Base-by-base conservation (phyloP, 768 basidiomycete genomes). In the Pholiota conissans region DNA sequence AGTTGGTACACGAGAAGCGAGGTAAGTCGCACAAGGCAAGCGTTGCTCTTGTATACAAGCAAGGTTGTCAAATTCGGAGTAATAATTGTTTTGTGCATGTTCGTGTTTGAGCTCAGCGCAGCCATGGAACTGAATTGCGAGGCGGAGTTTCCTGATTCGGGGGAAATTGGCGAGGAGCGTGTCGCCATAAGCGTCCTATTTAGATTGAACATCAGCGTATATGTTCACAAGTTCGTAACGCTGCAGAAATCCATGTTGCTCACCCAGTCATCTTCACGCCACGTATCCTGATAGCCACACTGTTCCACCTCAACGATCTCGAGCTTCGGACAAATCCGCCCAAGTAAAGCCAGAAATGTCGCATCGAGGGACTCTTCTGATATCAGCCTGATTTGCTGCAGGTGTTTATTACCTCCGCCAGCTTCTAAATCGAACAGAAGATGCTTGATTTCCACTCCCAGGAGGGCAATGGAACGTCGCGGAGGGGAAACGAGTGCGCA, bases 251-350 rank as follows among this genome's bases (percentile, higher is more conserved):
- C 24, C 13, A 20, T 4, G 40, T 28, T 42, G 67, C 73, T 61
- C 52, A 77, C 77, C 77, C 77, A 78, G 40, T 74, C 69, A 47
- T 71, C 67, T 7, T 73, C 73, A 3, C 70, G 66, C 35, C 75
- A 74, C 39, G 74, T 74, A 34, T 77, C 73, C 30, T 71, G 71
- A 58, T 77, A 76, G 45, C 75, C 75, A 61, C 77, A 79, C 3
- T 72, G 63, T 60, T 79, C 77, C 16, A 79, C 67, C 59, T 79
- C 77, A 45, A 79, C 55, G 42, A 66, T 62, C 58, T 77, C 74
- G 26, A 79, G 66, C 3, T 60, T 60, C 1, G 74, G 74, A 59
- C 74, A 79, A n/a, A 66, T 60, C 40, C 27, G 40, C 10, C 68
- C 68, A n/a, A 78, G 67, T n/a, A 63, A 57, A 14, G 55, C 58